Percentiles rank a stretch among this genome's conserved stretches.
phyloP scores from a whole-genome alignment of 106 monocot species.

The Dendrobium officinale region DNA sequence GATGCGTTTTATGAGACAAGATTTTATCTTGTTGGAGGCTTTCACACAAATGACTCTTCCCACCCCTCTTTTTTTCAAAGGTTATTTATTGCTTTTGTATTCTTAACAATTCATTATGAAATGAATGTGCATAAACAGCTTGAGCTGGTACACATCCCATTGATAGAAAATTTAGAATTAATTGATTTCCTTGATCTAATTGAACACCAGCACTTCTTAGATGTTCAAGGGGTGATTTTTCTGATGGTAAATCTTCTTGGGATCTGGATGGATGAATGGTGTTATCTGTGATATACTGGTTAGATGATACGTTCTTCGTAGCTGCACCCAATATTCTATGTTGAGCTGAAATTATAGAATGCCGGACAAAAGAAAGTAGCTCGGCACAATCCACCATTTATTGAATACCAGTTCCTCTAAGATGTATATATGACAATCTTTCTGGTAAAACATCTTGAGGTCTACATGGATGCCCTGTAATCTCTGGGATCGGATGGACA shows the following conservation, averaged over 20 bases:
- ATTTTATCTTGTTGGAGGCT: no score
- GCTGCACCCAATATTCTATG: not conserved
- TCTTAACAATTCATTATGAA: slow-evolving; percentile 62
- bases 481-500: not conserved
- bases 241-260: not conserved
- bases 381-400: not conserved
- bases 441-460: not conserved
- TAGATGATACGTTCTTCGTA: not conserved
- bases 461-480: no score
- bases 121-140: slow-evolving; percentile 38
- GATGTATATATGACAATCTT: not conserved
- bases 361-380: not conserved
- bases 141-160: slow-evolving; percentile 25
- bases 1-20: no score
- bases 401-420: not conserved
- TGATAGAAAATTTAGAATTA: slow-evolving; percentile 16
- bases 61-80: no score
- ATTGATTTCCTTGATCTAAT: slow-evolving; percentile 4
- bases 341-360: not conserved
- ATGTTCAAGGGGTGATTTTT: slow-evolving; percentile 8
- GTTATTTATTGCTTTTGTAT: slow-evolving; percentile 22
- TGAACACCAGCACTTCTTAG: not conserved
- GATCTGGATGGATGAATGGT: not conserved
- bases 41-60: no score
- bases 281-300: not conserved